Evolutionary conservation across 2,329 filamentous ascomycete genomes (phyloP), one percentile per base, ranked within the genome.

Genomic region (Aspergillus novofumigatus): DNA sequence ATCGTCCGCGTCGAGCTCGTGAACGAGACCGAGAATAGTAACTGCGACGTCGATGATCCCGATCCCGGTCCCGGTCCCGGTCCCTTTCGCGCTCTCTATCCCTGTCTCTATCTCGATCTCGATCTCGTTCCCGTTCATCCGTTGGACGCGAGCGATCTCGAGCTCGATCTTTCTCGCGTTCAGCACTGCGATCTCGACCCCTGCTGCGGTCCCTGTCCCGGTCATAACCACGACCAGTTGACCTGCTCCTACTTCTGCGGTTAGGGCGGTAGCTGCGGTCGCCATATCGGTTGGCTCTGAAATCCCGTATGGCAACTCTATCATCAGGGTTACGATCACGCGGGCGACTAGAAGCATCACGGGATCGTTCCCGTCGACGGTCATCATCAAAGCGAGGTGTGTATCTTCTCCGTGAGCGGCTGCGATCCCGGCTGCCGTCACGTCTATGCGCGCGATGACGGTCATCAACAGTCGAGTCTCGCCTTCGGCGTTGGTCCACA

Each of bases 231-330:
- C 69, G 65, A 44, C 58, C 62, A 17, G 57, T 58, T 26, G 71
- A 74, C 56, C 70, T 64, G 54, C 74, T 76, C 35, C 69, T 68
- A 56, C 72, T 75, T 38, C 70, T 70, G 55, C 67, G 68, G 48
- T 52, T 58, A 42, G 69, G 71, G 35, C 73, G 66, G 57, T 72
- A 75, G 60, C 68, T 68, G 57, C 65, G 61, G 52, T 72, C 68
- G 44, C 65, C 65, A 25, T 61, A 66, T 49, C 67, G 63, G 26
- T 69, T 67, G 38, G 60, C 56, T 28, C 66, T 67, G 59, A 65
- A 72, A 52, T 68, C 69, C 47, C 69, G 71, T 54, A 68, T 66
- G 20, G 66, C 58, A 48, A 67, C 65, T 32, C 67, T 69, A n/a
- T 72, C 71, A 42, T 74, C 71, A 29, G 64, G 56, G 20, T 69